Evolutionary conservation across 1,284 basidiomycete species (phyloP), one percentile per base, ranked within the genome.

Genomic region (Microbotryum violaceum): DNA sequence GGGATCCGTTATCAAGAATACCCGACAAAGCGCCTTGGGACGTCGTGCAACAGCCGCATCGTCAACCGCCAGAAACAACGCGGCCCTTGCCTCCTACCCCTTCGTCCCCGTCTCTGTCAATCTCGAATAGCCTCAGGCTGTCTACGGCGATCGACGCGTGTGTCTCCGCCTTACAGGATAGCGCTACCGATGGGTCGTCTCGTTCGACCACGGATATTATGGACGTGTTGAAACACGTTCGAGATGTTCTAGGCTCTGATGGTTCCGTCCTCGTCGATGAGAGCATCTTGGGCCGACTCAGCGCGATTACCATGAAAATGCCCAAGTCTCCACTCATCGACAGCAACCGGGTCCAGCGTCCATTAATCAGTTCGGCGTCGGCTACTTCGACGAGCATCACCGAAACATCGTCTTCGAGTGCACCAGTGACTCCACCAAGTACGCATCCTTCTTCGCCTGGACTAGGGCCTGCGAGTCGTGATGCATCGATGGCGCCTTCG

Each of bases 1-100:
- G 42, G 33, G 23, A 25, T 4, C 44, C 37, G 1, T 55, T 66
- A 49, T 71, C 70, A 1, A 60, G 67, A 50, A 67, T 71, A 18
- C 67, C 70, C 1, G 49, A 54, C 1, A 48, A 56, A 6, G 52
- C 56, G 12, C 65, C 67, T 0, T 69, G 68, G 67, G 67, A 70
- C 20, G n/a, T 47, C 33, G 60, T 42, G 37, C 37, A 42, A 42
- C 37, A 42, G 37, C 37, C 37, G 37, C 37, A 42, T 42, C 5
- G 49, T 12, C 51, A 45, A 4, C 54, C 58, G 20, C 49, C 27
- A 20, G 59, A 60, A 21, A 33, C 21, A 18, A 42, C 37, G 5
- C 37, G 37, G 12, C 37, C 37, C 4, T 42, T 42, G 16, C 37
- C 37, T 49, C 49, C 33, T 47, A 25, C 16, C 60, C 23, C 48